Evolutionary conservation across 495 filamentous ascomycete genomes (phyloP).

Genomic region (Lophiostoma macrostomum): DNA sequence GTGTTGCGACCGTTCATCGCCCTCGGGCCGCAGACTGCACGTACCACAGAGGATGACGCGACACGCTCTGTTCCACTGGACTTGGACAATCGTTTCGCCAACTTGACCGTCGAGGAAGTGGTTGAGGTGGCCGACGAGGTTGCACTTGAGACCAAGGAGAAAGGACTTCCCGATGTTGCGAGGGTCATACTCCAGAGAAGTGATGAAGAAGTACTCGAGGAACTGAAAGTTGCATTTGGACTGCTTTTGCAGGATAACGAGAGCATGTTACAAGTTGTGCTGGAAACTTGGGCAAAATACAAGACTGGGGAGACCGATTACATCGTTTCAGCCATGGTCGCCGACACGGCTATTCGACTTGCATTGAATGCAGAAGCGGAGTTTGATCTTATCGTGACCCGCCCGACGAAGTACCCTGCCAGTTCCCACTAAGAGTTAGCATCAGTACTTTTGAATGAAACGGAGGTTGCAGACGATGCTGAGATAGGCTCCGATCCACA

Average conservation of each 20-base stretch:
- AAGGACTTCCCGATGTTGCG: neutral
- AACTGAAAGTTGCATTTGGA: neutral
- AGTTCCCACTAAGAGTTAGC: neutral
- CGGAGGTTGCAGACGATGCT: neutral
- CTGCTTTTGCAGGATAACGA: neutral
- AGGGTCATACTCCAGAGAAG: neutral
- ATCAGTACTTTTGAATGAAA: neutral
- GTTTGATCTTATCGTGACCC: neutral
- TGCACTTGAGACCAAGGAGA: neutral
- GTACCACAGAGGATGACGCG: neutral
- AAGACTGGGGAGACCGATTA: neutral
- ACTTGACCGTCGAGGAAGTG: neutral
- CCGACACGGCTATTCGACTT: neutral
- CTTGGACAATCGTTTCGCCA: slow-evolving; percentile 1
- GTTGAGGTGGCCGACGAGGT: neutral
- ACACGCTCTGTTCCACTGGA: neutral
- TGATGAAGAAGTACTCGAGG: neutral
- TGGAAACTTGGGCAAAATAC: neutral
- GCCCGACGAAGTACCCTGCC: neutral
- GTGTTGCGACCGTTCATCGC: neutral
- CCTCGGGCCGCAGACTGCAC: neutral
- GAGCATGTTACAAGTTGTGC: neutral
- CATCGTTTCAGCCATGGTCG: neutral
- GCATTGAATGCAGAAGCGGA: neutral
- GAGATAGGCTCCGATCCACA: neutral